A percentile compares a stretch with the other conserved stretches of the same genome.
These are phyloP conservation scores for Penicillium cataractarum DNA, from an alignment of 495 filamentous ascomycete genomes.

Conservation along the genomic window DNA sequence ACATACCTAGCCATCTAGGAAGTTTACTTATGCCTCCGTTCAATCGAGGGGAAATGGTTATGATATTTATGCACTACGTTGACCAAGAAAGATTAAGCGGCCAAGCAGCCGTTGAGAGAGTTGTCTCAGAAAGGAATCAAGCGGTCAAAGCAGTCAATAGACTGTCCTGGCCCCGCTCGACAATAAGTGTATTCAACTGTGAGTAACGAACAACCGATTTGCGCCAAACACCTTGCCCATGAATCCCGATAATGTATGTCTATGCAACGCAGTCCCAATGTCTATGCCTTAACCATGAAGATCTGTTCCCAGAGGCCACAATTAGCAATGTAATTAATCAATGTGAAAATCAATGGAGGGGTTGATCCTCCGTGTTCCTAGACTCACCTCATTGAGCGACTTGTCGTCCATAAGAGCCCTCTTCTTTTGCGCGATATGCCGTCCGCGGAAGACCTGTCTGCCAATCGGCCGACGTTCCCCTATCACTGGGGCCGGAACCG, in stretches of 20 bases:
- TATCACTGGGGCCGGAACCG: conserved; percentile 30
- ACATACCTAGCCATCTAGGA: too few species aligned
- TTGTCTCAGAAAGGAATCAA: background rate
- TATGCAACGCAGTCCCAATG: conserved; percentile 12
- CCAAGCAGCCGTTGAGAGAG: background rate
- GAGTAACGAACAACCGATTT: background rate
- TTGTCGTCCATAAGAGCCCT: conserved; percentile 70
- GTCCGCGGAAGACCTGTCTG: conserved; percentile 65
- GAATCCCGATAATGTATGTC: conserved; percentile 3
- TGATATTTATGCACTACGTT: too few species aligned
- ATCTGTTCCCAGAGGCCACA: conserved; percentile 52
- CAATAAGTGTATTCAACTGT: background rate
- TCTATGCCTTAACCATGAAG: conserved; percentile 68
- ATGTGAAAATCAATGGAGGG: background rate
- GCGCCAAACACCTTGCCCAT: conserved; percentile 17
- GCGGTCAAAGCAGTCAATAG: background rate
- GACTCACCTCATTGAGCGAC: conserved; percentile 74
- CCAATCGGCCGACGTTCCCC: conserved; percentile 50
- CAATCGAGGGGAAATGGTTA: too few species aligned
- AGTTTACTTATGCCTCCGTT: too few species aligned
- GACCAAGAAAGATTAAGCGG: too few species aligned
- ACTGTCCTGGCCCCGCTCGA: background rate
- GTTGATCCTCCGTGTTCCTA: background rate
- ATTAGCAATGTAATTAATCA: background rate
- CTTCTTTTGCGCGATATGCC: conserved; percentile 79